Evolutionary conservation across 331 rosid species (phyloP), one percentile per base, ranked within the genome.

Genomic region (Pyrus hybrid): DNA sequence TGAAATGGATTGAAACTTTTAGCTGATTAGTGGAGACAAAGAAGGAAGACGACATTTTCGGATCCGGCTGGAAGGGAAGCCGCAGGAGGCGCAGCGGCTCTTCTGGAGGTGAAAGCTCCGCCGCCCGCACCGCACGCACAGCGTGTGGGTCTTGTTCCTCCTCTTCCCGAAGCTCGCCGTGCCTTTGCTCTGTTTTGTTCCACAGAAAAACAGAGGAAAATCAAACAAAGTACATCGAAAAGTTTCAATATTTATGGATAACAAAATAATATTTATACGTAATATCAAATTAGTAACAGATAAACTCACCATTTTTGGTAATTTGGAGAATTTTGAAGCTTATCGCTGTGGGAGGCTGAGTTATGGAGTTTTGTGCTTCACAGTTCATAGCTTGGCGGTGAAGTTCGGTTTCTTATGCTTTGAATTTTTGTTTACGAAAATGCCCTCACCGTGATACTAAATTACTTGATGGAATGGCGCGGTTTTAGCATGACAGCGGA

Each of bases 81-180:
- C 79, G 20, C 68, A 77, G 12, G 85, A 63, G 37, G 79, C 41
- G 58, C 79, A 81, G 18, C 79, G 82, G 68, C 79, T 81, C 78
- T 77, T 72, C 82, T 51, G 81, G 33, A 77, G 69, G 54, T 81
- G 85, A 47, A 81, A 81, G 72, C 76, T 81, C 13, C 78, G 81
- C 28, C 74, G 75, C 37, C 78, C 75, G 56, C 81, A 71, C 73
- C 78, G 53, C 60, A 77, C 62, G 43, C 76, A 77, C 29, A 77
- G 78, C 18, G 82, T 67, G 67, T 77, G 85, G 35, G 66, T 81
- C 54, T 81, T 81, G 81, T 77, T 81, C 81, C 85, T 81, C 61
- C 85, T 67, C 60, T 81, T 81, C 61, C 81, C 85, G 62, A 81
- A 81, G 29, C 76, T 76, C 47, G 78, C 81, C 56, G 79, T 81